These are phyloP conservation scores for Colletotrichum magnum DNA, from an alignment of 2,329 filamentous ascomycete species.

Conservation along the genomic window DNA sequence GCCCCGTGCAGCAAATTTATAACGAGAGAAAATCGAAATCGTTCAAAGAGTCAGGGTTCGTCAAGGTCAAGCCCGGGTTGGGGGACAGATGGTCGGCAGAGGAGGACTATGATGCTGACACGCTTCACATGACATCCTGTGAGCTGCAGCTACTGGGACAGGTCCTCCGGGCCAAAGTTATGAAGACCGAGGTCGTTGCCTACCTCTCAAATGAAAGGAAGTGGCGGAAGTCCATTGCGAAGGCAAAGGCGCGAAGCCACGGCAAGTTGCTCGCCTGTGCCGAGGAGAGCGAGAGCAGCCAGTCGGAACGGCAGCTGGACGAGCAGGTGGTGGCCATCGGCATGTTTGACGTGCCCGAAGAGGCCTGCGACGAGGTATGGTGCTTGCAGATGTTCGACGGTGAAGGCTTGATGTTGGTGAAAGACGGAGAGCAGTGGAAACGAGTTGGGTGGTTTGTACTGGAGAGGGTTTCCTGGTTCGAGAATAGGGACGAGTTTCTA, in stretches of 20 bases:
- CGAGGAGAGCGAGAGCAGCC: not conserved
- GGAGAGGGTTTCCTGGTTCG: constrained; percentile 12
- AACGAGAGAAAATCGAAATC: not conserved
- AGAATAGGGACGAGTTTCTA: not conserved
- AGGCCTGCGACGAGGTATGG: constrained; percentile 9
- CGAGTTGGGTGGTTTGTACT: constrained; percentile 20
- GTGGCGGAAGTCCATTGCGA: not conserved
- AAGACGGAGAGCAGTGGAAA: constrained; percentile 7
- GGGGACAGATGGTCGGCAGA: not conserved
- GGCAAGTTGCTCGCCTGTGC: not conserved
- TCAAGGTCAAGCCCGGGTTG: constrained; percentile 9
- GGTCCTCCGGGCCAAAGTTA: not conserved
- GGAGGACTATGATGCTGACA: not conserved
- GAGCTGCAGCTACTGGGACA: constrained; percentile 7
- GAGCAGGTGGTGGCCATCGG: constrained; percentile 6
- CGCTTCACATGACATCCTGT: constrained; percentile 23
- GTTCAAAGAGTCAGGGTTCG: not conserved
- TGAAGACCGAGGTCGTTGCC: not conserved
- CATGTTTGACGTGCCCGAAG: constrained; percentile 22
- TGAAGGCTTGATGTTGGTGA: constrained; percentile 18
- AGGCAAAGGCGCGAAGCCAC: not conserved
- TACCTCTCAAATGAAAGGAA: not conserved
- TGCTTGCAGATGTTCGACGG: constrained; percentile 9
- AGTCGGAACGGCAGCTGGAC: too few relatives aligned
- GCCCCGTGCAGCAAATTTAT: not conserved